Conservation (phyloP, 2,329 filamentous ascomycete genomes). For the Gnomoniopsis smithogilvyi region DNA sequence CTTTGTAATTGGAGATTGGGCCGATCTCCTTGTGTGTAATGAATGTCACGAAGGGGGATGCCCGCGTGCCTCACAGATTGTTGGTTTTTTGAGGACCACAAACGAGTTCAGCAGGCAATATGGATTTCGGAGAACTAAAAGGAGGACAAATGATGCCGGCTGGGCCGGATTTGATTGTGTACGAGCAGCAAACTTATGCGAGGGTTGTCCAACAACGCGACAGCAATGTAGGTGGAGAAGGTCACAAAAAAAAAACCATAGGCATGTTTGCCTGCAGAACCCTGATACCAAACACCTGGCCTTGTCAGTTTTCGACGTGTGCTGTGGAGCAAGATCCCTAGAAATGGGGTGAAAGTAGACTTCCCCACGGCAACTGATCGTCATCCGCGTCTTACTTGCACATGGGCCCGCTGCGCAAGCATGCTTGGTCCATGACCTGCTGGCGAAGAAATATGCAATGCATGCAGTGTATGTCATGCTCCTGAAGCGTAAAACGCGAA, state of each 20-base stretch:
- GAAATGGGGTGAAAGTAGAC: not conserved
- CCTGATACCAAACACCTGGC: not conserved
- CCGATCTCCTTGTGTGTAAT: not conserved
- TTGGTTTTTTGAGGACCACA: slow-evolving; percentile 3
- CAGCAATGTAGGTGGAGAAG: slow-evolving; percentile 2
- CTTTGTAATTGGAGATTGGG: not conserved
- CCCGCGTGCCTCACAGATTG: not conserved
- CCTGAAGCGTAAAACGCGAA: not conserved
- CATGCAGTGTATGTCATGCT: not conserved
- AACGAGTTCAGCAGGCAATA: not conserved
- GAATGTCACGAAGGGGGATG: not conserved
- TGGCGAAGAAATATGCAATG: not conserved
- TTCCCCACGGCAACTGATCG: not conserved
- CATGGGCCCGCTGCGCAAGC: not conserved
- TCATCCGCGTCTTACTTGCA: not conserved
- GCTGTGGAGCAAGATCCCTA: not conserved
- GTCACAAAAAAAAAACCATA: slow-evolving; percentile 4
- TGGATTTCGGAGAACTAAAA: not conserved
- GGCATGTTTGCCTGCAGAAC: slow-evolving; percentile 12
- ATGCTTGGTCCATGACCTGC: not conserved
- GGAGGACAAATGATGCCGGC: not conserved
- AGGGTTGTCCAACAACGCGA: slow-evolving; percentile 2
- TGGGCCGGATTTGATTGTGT: not conserved
- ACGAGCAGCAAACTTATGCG: slow-evolving; percentile 16
- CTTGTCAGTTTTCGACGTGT: not conserved